Percentiles rank a stretch among this genome's conserved stretches.
Conservation (phyloP, 1,139 yeast genomes). For the Debaryomyces singareniensis region DNA sequence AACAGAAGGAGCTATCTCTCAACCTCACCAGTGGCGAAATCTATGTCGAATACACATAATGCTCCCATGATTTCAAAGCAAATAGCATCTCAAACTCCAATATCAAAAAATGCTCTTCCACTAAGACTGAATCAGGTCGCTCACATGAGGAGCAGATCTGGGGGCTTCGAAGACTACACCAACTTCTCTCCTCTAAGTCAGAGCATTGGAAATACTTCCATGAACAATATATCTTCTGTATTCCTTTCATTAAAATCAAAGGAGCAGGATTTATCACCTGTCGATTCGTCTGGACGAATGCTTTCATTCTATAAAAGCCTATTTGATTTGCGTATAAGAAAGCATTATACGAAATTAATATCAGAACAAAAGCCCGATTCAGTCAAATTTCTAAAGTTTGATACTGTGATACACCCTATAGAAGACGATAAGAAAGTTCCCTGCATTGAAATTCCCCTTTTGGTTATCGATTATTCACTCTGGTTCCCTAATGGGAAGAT, state of each 20-base stretch:
- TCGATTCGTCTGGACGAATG: slow-evolving; percentile 17
- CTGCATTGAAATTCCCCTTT: slow-evolving; percentile 32
- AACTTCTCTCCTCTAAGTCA: slow-evolving; percentile 5
- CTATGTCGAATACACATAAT: slow-evolving; percentile 6
- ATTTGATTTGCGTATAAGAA: slow-evolving; percentile 27
- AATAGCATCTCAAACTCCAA: neutral
- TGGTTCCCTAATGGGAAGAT: slow-evolving; percentile 37
- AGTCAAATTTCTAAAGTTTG: slow-evolving; percentile 10
- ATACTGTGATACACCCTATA: slow-evolving; percentile 31
- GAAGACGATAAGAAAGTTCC: slow-evolving; percentile 36
- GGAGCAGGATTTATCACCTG: slow-evolving; percentile 4
- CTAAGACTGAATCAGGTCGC: slow-evolving; percentile 1
- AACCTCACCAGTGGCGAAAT: slow-evolving; percentile 5
- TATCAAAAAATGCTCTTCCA: neutral
- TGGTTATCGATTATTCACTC: slow-evolving; percentile 27
- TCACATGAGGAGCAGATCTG: slow-evolving; percentile 8
- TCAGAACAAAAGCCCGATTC: slow-evolving; percentile 7
- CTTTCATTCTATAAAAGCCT: slow-evolving; percentile 29
- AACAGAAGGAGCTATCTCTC: slow-evolving; percentile 5
- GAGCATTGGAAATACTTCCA: slow-evolving; percentile 3
- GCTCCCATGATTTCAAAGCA: slow-evolving; percentile 1
- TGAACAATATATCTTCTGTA: slow-evolving; percentile 10
- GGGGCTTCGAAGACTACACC: slow-evolving; percentile 7
- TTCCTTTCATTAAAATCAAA: slow-evolving; percentile 4
- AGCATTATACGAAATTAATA: slow-evolving; percentile 16